Evolutionary conservation across 495 filamentous ascomycete genomes (phyloP), one percentile per base, ranked within the genome.

Genomic region (Parathielavia appendiculata): DNA sequence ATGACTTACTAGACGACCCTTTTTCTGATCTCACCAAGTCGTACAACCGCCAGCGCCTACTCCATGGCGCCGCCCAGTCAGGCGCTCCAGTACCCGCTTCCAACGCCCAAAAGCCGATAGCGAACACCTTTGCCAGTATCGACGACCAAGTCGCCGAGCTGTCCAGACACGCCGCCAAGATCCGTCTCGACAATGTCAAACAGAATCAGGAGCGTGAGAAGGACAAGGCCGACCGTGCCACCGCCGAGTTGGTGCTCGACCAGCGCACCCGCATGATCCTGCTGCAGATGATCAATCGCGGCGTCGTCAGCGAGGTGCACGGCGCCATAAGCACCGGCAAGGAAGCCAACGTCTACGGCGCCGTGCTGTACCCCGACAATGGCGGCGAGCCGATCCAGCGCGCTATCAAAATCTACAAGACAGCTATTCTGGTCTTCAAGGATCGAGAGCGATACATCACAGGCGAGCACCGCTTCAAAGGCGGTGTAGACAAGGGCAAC

Each of bases 321-420:
- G 93, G 93, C 11, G 91, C 91, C 69, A 75, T 98, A 60, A 93
- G 89, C 43, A 97, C 93, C 0, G 93, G 93, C 46, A 98, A 98
- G 69, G 93, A 98, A 72, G 93, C 93, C 46, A 97, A 98, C 62
- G 93, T 98, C 20, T 98, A 97, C 74, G 86, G 92, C 60, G 78
- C 73, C 7, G 63, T 74, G 14, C 65, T 72, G 13, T 72, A 79
- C 20, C 63, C 70, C 23, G 68, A 75, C 16, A 64, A 76, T 10
- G 64, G 75, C 30, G 84, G 90, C 60, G 57, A 63, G 8, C 59
- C 69, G 1, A 61, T 73, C 19, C 71, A 77, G 34, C 85, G 90
- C 50, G 93, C 93, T 14, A 90, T 98, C 75, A 98, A 98, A 72
- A 88, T 98, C 22, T 98, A 97, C 81, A 97, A 97, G 77, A 98